Conservation (phyloP, 345 rosid species). For the Abelmoschus esculentus region DNA sequence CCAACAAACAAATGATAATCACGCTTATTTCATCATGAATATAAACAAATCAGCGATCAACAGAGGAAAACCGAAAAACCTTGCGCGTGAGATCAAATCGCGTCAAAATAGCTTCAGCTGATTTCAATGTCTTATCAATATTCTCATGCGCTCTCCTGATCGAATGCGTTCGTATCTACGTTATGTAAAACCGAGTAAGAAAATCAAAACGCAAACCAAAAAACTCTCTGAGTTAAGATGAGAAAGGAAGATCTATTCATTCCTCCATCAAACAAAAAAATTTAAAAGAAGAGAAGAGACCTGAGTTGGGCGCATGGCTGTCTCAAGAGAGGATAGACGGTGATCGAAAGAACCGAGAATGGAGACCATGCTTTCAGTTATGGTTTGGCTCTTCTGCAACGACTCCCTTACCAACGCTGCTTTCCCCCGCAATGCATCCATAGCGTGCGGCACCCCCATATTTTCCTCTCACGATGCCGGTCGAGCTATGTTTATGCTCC, state of each 20-base stretch:
- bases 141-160: constrained; percentile 87
- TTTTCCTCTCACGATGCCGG: too few relatives aligned
- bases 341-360: constrained; percentile 94
- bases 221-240: background rate
- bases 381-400: constrained; percentile 75
- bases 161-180: constrained; percentile 82
- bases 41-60: background rate
- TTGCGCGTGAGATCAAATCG: constrained; percentile 75
- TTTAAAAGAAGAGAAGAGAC: constrained; percentile 16
- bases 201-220: background rate
- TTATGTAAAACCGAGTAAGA: constrained; percentile 17
- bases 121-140: constrained; percentile 73
- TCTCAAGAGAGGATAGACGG: constrained; percentile 96
- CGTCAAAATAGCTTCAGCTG: constrained; percentile 63
- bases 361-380: constrained; percentile 82
- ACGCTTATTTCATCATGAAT: background rate
- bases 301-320: constrained; percentile 99
- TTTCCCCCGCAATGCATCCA: constrained; percentile 58
- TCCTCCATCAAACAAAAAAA: background rate
- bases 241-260: background rate
- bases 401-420: constrained; percentile 60
- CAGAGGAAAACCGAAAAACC: constrained; percentile 28
- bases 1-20: background rate
- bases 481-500: background rate
- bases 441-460: constrained; percentile 61